Percentiles rank a stretch among this genome's conserved stretches.
phyloP scores from a whole-genome alignment of 176 grass and related monocot species.

The Rhynchospora breviuscula region DNA sequence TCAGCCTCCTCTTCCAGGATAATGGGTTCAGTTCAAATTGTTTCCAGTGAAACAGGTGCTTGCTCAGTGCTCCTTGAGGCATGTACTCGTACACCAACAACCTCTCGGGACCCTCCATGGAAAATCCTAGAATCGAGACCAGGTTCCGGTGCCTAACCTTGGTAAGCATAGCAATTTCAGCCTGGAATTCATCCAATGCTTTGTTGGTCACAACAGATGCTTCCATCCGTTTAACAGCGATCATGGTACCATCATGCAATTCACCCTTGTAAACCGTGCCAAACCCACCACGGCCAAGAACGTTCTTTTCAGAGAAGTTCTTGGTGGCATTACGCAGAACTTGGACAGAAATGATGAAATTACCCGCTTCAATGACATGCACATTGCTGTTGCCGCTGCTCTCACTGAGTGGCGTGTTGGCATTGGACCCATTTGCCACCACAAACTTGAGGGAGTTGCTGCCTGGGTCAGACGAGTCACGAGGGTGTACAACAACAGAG shows the following conservation, averaged over 20 bases:
- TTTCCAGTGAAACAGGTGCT: constrained; percentile 87
- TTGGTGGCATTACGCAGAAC: constrained; percentile 58
- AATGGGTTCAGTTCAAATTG: constrained; percentile 54
- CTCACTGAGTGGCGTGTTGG: constrained; percentile 13
- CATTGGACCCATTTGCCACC: constrained; percentile 33
- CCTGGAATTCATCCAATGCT: constrained; percentile 87
- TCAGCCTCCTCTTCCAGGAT: constrained; percentile 93
- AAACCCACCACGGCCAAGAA: constrained; percentile 79
- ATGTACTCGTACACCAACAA: constrained; percentile 93
- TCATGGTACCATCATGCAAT: constrained; percentile 75
- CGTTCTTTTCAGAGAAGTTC: constrained; percentile 69
- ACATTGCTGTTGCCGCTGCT: constrained; percentile 30
- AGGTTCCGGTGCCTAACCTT: constrained; percentile 94
- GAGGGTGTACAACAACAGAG: constrained; percentile 57
- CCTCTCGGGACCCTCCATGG: constrained; percentile 72
- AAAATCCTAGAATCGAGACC: constrained; percentile 82
- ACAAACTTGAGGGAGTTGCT: constrained; percentile 57
- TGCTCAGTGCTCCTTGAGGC: constrained; percentile 85
- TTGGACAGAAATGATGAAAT: constrained; percentile 67
- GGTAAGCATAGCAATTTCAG: constrained; percentile 78
- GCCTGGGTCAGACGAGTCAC: constrained; percentile 35
- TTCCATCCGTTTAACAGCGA: constrained; percentile 98
- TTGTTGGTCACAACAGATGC: constrained; percentile 68
- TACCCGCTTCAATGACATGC: constrained; percentile 43
- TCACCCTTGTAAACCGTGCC: constrained; percentile 84